Base-by-base conservation (phyloP, 768 basidiomycete genomes). In the Trametes gibbosa region DNA sequence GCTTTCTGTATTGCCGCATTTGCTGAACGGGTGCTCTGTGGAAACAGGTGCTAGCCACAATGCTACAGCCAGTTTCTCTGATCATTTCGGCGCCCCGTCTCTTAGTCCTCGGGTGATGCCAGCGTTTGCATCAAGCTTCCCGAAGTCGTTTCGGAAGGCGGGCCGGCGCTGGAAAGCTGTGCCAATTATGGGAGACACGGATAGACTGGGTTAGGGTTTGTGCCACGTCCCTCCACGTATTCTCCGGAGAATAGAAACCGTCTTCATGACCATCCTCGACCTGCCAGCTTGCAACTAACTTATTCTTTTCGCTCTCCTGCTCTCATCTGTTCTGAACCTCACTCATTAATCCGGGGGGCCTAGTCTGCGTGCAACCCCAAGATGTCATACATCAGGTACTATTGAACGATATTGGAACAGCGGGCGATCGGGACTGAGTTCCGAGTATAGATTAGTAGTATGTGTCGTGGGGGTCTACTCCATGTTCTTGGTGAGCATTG, bases 381-480 rank as follows among this genome's bases (percentile, higher is more conserved):
- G 39, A 62, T 62, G 60, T 56, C 60, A 16, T 56, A 48, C 51
- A 14, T 62, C 37, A 62, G 60, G 60, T 61, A 48, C 13, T 5
- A 40, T 40, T 19, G 10, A 27, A 35, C 10, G 21, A n/a, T n/a
- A n/a, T n/a, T n/a, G n/a, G n/a, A n/a, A 14, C 17, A 6, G 19
- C 21, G 10, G 35, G n/a, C 32, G 47, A 43, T 50, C 43, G 43
- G 29, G 19, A n/a, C 61, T 52, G 17, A 46, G 16, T 3, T 35
- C 29, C 9, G 34, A 7, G 29, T 16, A 29, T 21, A 64, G 63
- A 40, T 81, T 98, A 47, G 80, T 77, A 25, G 65, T 89, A 63
- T 98, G 95, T 71, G 81, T 93, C 13, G 74, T 80, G 9, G 95
- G 95, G 53, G 95, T 98, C 45, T 98, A 98, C 70, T 83, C 89